These are phyloP conservation scores for Sugiyamaella floridensis DNA, from an alignment of 805 yeast genomes.

Conservation along the genomic window DNA sequence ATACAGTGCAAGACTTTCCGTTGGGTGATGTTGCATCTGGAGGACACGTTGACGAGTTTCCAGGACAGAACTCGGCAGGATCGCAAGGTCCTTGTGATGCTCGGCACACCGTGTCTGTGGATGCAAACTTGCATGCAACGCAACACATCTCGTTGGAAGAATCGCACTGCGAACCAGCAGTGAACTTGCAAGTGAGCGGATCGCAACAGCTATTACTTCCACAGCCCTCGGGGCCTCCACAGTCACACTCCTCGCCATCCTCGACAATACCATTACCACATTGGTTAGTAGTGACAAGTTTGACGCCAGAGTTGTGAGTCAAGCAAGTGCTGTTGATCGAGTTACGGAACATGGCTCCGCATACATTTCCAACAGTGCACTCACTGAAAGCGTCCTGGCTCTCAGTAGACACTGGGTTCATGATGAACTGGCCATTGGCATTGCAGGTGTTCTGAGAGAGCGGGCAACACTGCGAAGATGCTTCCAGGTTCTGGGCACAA, in stretches of 20 bases:
- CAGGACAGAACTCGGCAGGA: constrained; percentile 30
- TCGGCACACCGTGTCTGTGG: constrained; percentile 26
- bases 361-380: constrained; percentile 33
- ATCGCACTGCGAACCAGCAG: constrained; percentile 26
- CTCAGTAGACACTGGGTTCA: constrained; percentile 32
- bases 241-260: constrained; percentile 35
- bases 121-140: constrained; percentile 26
- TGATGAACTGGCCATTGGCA: constrained; percentile 30
- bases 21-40: constrained; percentile 21
- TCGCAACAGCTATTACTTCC: constrained; percentile 28
- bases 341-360: constrained; percentile 25
- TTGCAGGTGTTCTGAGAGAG: constrained; percentile 24
- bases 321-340: constrained; percentile 28
- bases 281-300: constrained; percentile 26
- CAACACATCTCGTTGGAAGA: constrained; percentile 32
- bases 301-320: constrained; percentile 25
- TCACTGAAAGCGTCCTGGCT: constrained; percentile 26
- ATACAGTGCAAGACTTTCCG: constrained; percentile 24
- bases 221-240: constrained; percentile 34
- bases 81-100: constrained; percentile 31
- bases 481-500: constrained; percentile 25
- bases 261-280: constrained; percentile 37
- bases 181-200: constrained; percentile 29
- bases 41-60: constrained; percentile 30
- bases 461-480: constrained; percentile 32